Conservation (phyloP, 1,139 yeast genomes). For the Maudiozyma humilis region DNA sequence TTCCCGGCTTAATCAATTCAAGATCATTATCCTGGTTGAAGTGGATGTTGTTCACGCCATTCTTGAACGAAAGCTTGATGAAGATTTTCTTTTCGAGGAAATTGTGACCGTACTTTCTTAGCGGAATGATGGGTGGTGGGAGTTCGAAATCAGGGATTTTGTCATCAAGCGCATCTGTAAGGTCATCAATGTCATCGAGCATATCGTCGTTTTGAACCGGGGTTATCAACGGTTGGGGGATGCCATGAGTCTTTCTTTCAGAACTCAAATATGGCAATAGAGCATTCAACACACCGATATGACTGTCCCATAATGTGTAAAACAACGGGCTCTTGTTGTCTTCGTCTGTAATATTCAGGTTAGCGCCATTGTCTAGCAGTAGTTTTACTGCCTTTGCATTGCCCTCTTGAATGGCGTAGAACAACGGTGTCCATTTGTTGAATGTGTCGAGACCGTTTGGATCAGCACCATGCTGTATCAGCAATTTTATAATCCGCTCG, state of each 20-base stretch:
- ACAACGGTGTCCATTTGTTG: conserved; percentile 89
- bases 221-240: background rate
- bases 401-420: conserved; percentile 85
- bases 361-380: conserved; percentile 62
- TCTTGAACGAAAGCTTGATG: conserved; percentile 63
- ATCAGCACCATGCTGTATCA: conserved; percentile 67
- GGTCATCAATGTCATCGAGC: conserved; percentile 7
- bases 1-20: conserved; percentile 44
- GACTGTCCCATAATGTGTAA: conserved; percentile 93
- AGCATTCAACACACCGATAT: conserved; percentile 66
- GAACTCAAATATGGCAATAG: conserved; percentile 35
- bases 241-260: background rate
- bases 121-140: conserved; percentile 93
- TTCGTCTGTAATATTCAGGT: conserved; percentile 65
- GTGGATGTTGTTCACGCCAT: conserved; percentile 50
- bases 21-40: conserved; percentile 40
- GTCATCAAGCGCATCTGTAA: conserved; percentile 8
- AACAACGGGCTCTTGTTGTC: conserved; percentile 77
- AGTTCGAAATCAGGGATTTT: conserved; percentile 81
- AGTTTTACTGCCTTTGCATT: conserved; percentile 63
- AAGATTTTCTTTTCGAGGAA: conserved; percentile 83
- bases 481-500: conserved; percentile 53
- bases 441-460: conserved; percentile 75
- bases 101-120: conserved; percentile 90
- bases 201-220: background rate